Conservation (phyloP, 345 rosid genomes). For the Fremontodendron californicum region DNA sequence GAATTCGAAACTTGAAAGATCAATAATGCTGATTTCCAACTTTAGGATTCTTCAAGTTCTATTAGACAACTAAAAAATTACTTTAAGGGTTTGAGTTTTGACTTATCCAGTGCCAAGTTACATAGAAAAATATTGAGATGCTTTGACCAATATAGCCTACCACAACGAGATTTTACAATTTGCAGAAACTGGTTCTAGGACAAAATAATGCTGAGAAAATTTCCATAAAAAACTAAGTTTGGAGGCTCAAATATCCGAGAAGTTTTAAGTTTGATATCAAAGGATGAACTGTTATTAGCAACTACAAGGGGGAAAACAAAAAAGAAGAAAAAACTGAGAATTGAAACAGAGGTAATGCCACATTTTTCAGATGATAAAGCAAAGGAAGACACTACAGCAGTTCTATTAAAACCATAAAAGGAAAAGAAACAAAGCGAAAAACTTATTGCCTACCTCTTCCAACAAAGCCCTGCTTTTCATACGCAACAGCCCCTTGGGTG, state of each 20-base stretch:
- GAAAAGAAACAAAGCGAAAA: not conserved
- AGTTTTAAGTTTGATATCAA: not conserved
- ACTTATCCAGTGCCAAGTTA: not conserved
- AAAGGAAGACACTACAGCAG: not conserved
- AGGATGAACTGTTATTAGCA: not conserved
- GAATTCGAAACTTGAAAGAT: not conserved
- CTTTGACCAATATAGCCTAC: not conserved
- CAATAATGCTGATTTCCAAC: not conserved
- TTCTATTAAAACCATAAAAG: not conserved
- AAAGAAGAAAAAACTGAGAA: not conserved
- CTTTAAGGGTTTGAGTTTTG: not conserved
- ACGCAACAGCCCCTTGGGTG: conserved; percentile 91
- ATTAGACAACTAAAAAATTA: not conserved
- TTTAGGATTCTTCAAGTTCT: not conserved
- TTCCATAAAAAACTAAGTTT: conserved; percentile 1
- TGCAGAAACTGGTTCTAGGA: not conserved
- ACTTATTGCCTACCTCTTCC: conserved; percentile 76
- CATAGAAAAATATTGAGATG: not conserved
- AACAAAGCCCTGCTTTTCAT: conserved; percentile 81
- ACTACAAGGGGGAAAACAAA: not conserved
- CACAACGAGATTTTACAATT: not conserved
- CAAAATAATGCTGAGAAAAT: not conserved
- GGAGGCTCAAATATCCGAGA: not conserved
- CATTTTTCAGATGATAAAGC: not conserved
- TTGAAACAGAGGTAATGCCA: not conserved